Conservation (phyloP, 2,329 filamentous ascomycete species). For the Talaromyces sp. region DNA sequence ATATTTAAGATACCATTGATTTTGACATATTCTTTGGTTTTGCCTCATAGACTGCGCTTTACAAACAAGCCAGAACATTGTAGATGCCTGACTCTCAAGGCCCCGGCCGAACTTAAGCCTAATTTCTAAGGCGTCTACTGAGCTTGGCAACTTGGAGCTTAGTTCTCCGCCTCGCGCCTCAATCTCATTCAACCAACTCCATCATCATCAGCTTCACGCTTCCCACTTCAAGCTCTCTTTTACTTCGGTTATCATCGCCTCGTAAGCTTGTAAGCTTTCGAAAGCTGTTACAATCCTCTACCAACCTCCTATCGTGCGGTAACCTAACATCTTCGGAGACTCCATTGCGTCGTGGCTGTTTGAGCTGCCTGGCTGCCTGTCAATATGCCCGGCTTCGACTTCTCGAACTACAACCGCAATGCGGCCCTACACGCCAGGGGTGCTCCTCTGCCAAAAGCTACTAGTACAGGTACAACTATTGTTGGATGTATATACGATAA, state of each 20-base stretch:
- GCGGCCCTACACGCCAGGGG: conserved; percentile 89
- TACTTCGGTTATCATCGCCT: conserved; percentile 30
- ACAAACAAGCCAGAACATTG: background rate
- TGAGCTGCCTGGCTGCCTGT: conserved; percentile 18
- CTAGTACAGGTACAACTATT: conserved; percentile 97
- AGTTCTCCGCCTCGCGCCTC: conserved; percentile 33
- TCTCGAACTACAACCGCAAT: conserved; percentile 99
- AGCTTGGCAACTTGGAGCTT: conserved; percentile 32
- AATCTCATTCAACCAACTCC: conserved; percentile 31
- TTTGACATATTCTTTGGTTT: background rate
- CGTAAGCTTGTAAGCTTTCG: background rate
- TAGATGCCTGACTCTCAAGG: background rate
- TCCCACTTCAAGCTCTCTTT: conserved; percentile 24
- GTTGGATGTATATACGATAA: conserved; percentile 96
- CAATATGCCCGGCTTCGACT: conserved; percentile 95
- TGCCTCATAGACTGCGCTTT: background rate
- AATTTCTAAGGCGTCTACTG: background rate
- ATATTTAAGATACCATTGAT: background rate
- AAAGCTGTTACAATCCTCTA: background rate
- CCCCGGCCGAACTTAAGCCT: background rate
- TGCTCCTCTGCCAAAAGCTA: conserved; percentile 92
- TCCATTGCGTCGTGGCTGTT: conserved; percentile 8
- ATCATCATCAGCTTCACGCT: conserved; percentile 14
- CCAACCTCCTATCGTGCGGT: background rate
- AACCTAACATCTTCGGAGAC: background rate